phyloP scores from a whole-genome alignment of 1,139 yeast genomes.

The Yamadazyma jaroonii region DNA sequence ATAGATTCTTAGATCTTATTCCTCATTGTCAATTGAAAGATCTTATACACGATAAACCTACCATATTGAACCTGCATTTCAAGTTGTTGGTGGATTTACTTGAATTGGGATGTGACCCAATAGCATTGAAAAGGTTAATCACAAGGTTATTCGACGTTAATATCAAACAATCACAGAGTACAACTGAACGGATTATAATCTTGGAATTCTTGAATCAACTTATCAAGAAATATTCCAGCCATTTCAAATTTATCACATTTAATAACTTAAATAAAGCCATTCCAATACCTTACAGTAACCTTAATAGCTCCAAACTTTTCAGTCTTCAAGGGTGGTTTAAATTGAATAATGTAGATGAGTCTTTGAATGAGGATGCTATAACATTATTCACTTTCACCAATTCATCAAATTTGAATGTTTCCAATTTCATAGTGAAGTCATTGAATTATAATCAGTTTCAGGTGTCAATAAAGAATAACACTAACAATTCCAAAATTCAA shows the following conservation, averaged over 20 bases:
- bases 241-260: slow-evolving; percentile 32
- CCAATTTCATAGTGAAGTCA: slow-evolving; percentile 28
- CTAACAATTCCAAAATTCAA: slow-evolving; percentile 26
- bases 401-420: slow-evolving; percentile 19
- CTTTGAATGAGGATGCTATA: slow-evolving; percentile 11
- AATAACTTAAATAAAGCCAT: slow-evolving; percentile 18
- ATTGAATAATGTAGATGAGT: slow-evolving; percentile 15
- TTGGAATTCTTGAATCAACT: slow-evolving; percentile 26
- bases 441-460: slow-evolving; percentile 31
- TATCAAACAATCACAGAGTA: neutral
- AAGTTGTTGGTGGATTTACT: slow-evolving; percentile 26
- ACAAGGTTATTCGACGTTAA: too few relatives aligned
- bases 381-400: slow-evolving; percentile 29
- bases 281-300: slow-evolving; percentile 23
- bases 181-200: slow-evolving; percentile 17
- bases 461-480: slow-evolving; percentile 26
- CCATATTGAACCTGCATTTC: slow-evolving; percentile 18
- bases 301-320: slow-evolving; percentile 15
- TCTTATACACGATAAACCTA: slow-evolving; percentile 10
- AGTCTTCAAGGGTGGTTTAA: slow-evolving; percentile 41
- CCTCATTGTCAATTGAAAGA: neutral
- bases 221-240: slow-evolving; percentile 23
- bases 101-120: slow-evolving; percentile 37
- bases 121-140: slow-evolving; percentile 19
- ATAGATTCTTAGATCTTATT: slow-evolving; percentile 13